phyloP scores from a whole-genome alignment of 441 rosid species.

The Macaranga tanarius region DNA sequence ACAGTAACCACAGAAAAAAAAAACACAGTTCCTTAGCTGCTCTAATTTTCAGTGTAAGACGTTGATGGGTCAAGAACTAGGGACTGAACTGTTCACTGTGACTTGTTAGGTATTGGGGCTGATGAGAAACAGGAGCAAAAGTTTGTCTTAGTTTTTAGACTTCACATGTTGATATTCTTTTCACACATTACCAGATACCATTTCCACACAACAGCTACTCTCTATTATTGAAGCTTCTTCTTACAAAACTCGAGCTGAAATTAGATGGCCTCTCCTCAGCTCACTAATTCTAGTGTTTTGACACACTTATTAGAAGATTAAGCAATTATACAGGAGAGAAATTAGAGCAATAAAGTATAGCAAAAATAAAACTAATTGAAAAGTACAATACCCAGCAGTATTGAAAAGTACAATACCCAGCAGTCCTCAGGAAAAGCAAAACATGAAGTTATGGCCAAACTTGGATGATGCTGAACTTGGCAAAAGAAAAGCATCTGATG shows the following conservation, averaged over 20 bases:
- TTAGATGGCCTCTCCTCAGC: too few relatives aligned
- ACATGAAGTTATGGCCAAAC: conserved; percentile 18
- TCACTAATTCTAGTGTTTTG: too few relatives aligned
- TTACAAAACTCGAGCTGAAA: not conserved
- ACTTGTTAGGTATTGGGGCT: conserved; percentile 33
- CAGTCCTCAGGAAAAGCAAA: conserved; percentile 16
- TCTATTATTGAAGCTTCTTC: not conserved
- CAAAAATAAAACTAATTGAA: too few relatives aligned
- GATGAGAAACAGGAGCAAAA: conserved; percentile 31
- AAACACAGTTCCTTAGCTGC: conserved; percentile 30
- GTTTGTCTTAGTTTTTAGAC: conserved; percentile 27
- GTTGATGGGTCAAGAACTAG: conserved; percentile 63
- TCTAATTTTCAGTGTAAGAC: conserved; percentile 73
- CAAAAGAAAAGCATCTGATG: conserved; percentile 25
- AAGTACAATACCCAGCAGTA: too few relatives aligned
- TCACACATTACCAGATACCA: conserved; percentile 28
- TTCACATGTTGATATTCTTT: conserved; percentile 28
- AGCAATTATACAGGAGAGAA: too few relatives aligned
- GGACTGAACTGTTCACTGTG: conserved; percentile 31
- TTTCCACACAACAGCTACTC: conserved; percentile 24
- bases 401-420: too few relatives aligned
- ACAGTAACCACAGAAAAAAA: conserved; percentile 22
- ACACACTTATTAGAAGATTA: too few relatives aligned
- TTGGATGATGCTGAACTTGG: conserved; percentile 17
- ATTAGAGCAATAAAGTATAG: too few relatives aligned